phyloP scores from a whole-genome alignment of 1,284 basidiomycete genomes.

The Neolentinus lepideus region DNA sequence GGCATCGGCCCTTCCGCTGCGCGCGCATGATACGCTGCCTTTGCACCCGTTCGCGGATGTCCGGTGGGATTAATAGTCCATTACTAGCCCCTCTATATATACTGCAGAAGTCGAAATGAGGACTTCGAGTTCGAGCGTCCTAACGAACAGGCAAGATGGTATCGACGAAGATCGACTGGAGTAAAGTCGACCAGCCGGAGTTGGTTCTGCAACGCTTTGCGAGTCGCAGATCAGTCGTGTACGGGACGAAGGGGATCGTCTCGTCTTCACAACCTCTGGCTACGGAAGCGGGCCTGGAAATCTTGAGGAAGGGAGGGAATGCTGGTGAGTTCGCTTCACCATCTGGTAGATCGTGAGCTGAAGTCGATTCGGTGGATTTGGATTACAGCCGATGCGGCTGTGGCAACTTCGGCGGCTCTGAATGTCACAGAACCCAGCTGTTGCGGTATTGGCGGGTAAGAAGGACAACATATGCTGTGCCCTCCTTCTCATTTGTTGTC shows the following conservation, averaged over 20 bases:
- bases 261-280: slow-evolving; percentile 90
- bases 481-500: slow-evolving; percentile 2
- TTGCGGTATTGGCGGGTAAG: slow-evolving; percentile 78
- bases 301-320: slow-evolving; percentile 87
- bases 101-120: neutral
- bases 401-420: slow-evolving; percentile 80
- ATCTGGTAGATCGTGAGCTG: neutral
- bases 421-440: slow-evolving; percentile 83
- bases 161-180: slow-evolving; percentile 55
- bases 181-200: slow-evolving; percentile 56
- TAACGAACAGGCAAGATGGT: slow-evolving; percentile 17
- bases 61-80: neutral
- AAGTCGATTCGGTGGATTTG: neutral
- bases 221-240: slow-evolving; percentile 70
- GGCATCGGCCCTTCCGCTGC: too few relatives aligned
- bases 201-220: slow-evolving; percentile 53
- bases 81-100: neutral
- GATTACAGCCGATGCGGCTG: slow-evolving; percentile 59
- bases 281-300: slow-evolving; percentile 82
- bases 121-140: neutral
- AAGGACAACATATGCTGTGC: neutral
- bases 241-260: slow-evolving; percentile 84
- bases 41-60: neutral
- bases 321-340: slow-evolving; percentile 47
- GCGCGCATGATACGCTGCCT: neutral